These are phyloP conservation scores for Onygenales sp. DNA, from an alignment of 2,329 filamentous ascomycete genomes.

Conservation along the genomic window DNA sequence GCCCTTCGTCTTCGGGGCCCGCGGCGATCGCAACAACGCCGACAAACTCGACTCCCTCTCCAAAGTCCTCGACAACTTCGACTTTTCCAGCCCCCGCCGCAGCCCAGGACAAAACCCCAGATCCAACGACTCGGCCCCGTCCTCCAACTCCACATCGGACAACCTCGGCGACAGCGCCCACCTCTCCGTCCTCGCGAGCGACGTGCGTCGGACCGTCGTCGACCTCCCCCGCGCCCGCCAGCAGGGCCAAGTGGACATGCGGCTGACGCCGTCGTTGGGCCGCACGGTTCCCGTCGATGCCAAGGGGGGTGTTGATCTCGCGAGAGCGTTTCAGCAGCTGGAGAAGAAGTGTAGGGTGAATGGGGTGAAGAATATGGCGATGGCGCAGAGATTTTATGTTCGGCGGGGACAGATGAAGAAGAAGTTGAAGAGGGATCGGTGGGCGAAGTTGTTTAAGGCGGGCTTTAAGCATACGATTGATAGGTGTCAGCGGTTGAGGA, in stretches of 20 bases:
- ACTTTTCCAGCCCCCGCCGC: neutral
- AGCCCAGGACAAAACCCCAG: neutral
- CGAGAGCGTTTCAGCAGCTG: conserved; percentile 15
- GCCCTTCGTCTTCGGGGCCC: neutral
- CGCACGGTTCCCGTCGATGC: conserved; percentile 14
- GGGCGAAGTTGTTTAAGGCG: conserved; percentile 36
- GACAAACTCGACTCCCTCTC: neutral
- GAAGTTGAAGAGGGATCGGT: conserved; percentile 27
- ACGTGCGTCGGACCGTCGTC: too few species aligned
- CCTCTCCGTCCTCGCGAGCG: too few species aligned
- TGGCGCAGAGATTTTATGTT: conserved; percentile 32
- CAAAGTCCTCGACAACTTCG: neutral
- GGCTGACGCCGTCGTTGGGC: conserved; percentile 18
- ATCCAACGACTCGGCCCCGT: neutral
- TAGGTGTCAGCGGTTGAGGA: conserved; percentile 35
- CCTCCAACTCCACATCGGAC: neutral
- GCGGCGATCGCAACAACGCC: neutral
- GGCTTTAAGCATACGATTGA: conserved; percentile 33
- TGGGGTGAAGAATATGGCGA: conserved; percentile 21
- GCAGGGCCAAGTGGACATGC: conserved; percentile 6
- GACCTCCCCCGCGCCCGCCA: too few species aligned
- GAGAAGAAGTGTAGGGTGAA: conserved; percentile 22
- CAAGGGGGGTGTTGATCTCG: conserved; percentile 13
- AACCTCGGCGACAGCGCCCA: neutral
- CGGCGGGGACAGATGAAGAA: conserved; percentile 33